These are phyloP conservation scores for Scenedesmus sp. DNA, from an alignment of 163 green algal genomes.

Conservation along the genomic window DNA sequence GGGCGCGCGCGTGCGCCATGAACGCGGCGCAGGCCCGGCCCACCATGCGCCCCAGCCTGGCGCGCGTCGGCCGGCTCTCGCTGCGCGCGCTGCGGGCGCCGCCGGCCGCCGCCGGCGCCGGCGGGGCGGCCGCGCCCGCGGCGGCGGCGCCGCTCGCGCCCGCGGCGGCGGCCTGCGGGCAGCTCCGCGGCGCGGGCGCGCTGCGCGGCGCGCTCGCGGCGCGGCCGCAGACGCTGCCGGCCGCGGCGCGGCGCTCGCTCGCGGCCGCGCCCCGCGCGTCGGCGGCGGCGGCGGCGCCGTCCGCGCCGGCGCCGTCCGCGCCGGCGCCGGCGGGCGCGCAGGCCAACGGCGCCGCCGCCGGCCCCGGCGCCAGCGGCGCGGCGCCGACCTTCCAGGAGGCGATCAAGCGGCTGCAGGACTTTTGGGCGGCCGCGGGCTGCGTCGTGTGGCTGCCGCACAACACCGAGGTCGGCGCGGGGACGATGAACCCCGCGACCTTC, in stretches of 20 bases:
- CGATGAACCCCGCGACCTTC: slow-evolving; percentile 90
- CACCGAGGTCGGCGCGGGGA: slow-evolving; percentile 93
- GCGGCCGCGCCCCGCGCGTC: too few relatives aligned
- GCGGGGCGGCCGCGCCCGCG: neutral
- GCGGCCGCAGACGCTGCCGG: neutral
- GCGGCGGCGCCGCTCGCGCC: neutral
- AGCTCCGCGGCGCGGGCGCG: neutral
- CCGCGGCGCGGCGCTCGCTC: neutral
- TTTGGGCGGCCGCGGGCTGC: slow-evolving; percentile 91
- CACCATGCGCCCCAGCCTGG: slow-evolving; percentile 30
- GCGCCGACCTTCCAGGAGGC: slow-evolving; percentile 94
- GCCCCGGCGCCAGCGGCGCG: neutral
- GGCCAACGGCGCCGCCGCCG: neutral
- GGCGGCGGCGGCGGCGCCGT: neutral
- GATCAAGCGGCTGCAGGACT: slow-evolving; percentile 89
- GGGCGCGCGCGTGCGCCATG: slow-evolving; percentile 15
- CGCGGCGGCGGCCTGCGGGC: too few relatives aligned
- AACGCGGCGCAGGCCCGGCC: slow-evolving; percentile 2
- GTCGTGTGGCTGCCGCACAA: slow-evolving; percentile 95
- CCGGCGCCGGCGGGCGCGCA: neutral
- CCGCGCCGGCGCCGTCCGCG: neutral
- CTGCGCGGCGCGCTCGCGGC: neutral
- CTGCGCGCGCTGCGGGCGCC: slow-evolving; percentile 16
- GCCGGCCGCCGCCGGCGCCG: neutral
- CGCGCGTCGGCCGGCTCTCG: slow-evolving; percentile 8